These are phyloP conservation scores for Phialophora verrucosa DNA, from an alignment of 2,329 filamentous ascomycete genomes.

Conservation along the genomic window DNA sequence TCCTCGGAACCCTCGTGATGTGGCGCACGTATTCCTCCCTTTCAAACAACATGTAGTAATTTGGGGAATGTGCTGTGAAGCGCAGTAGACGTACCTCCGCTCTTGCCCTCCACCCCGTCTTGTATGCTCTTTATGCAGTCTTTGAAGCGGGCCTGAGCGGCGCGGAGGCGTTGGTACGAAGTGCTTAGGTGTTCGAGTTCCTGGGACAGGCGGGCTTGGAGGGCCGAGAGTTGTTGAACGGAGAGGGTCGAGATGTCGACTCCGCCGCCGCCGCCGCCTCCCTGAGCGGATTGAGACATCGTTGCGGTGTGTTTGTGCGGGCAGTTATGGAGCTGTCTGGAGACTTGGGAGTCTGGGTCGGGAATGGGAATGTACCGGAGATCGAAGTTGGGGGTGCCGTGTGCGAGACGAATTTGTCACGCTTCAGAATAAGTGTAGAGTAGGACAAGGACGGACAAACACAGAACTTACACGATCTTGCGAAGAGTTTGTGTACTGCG, in stretches of 20 bases:
- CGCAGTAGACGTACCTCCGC: conserved; percentile 26
- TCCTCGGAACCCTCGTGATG: not conserved
- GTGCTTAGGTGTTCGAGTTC: conserved; percentile 92
- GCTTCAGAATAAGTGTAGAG: not conserved
- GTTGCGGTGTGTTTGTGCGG: conserved; percentile 4
- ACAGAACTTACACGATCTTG: not conserved
- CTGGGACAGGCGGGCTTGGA: conserved; percentile 95
- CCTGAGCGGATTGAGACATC: conserved; percentile 28
- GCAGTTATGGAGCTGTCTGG: not conserved
- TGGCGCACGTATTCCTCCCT: not conserved
- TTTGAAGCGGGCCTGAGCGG: conserved; percentile 87
- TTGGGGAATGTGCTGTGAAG: no score
- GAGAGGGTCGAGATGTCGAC: conserved; percentile 79
- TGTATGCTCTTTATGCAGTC: conserved; percentile 84
- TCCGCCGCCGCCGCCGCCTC: conserved; percentile 44
- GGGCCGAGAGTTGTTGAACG: conserved; percentile 80
- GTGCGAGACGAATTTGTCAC: not conserved
- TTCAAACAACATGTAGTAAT: not conserved
- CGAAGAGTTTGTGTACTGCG: not conserved
- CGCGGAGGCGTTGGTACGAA: conserved; percentile 87
- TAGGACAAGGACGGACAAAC: not conserved
- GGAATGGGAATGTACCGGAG: not conserved
- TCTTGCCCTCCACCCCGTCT: conserved; percentile 54
- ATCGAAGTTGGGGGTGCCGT: not conserved
- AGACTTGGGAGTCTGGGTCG: not conserved